Conservation (phyloP, 164 flowering plant genomes). For the Vitis vinifera region ASM3070453v1 NC_081813.1:1480501-1481000, state of each 20-base stretch:
- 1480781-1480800: not conserved
- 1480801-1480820: constrained; percentile 45
- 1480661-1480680: constrained; percentile 61
- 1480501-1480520: constrained; percentile 53
- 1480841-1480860: constrained; percentile 72
- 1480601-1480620: constrained; percentile 29
- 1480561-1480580: constrained; percentile 44
- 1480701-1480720: constrained; percentile 31
- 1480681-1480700: constrained; percentile 32
- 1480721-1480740: constrained; percentile 32
- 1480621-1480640: constrained; percentile 26
- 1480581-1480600: constrained; percentile 65
- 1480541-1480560: constrained; percentile 52
- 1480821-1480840: constrained; percentile 57
- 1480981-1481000: too few species aligned
- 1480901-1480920: constrained; percentile 90
- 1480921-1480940: constrained; percentile 98
- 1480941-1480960: constrained; percentile 15
- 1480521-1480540: constrained; percentile 49
- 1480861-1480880: constrained; percentile 62
- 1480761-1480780: not conserved
- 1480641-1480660: constrained; percentile 41
- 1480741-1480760: not conserved
- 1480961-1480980: too few species aligned
- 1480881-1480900: constrained; percentile 87